Percentiles rank a stretch among this genome's conserved stretches.
Evolutionary conservation across 1,139 yeast species (phyloP).

Genomic region (Suhomyces maxii): DNA sequence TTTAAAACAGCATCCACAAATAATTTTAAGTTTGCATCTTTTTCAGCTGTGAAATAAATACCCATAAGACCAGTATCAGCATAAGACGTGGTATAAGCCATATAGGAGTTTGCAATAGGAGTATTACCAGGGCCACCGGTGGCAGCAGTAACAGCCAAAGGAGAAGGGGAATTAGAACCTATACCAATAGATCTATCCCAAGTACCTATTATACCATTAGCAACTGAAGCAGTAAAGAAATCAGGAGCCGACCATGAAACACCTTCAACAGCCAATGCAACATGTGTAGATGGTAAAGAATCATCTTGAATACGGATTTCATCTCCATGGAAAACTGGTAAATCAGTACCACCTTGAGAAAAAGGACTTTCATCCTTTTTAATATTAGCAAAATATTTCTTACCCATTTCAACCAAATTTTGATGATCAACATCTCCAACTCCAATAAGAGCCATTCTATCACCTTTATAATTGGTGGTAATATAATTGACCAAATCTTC

Average conservation of each 20-base stretch:
- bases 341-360: slow-evolving; percentile 74
- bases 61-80: slow-evolving; percentile 99
- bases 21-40: slow-evolving; percentile 61
- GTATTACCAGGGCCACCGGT: slow-evolving; percentile 52
- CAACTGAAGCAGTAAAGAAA: slow-evolving; percentile 91
- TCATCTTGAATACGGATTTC: slow-evolving; percentile 84
- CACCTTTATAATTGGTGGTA: slow-evolving; percentile 86
- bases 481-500: slow-evolving; percentile 79
- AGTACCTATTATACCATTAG: slow-evolving; percentile 94
- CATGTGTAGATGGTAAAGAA: slow-evolving; percentile 83
- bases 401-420: slow-evolving; percentile 73
- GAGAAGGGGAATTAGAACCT: slow-evolving; percentile 71
- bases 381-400: slow-evolving; percentile 73
- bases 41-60: slow-evolving; percentile 84
- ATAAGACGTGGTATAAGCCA: slow-evolving; percentile 96
- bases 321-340: slow-evolving; percentile 82
- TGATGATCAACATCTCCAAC: slow-evolving; percentile 93
- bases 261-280: slow-evolving; percentile 96
- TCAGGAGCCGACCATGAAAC: slow-evolving; percentile 97
- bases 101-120: slow-evolving; percentile 85
- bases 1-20: slow-evolving; percentile 71
- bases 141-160: slow-evolving; percentile 75
- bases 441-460: slow-evolving; percentile 95
- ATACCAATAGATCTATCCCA: slow-evolving; percentile 94
- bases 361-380: slow-evolving; percentile 63